phyloP scores from a whole-genome alignment of 768 basidiomycete species.

The Termitomyces sp. region DNA sequence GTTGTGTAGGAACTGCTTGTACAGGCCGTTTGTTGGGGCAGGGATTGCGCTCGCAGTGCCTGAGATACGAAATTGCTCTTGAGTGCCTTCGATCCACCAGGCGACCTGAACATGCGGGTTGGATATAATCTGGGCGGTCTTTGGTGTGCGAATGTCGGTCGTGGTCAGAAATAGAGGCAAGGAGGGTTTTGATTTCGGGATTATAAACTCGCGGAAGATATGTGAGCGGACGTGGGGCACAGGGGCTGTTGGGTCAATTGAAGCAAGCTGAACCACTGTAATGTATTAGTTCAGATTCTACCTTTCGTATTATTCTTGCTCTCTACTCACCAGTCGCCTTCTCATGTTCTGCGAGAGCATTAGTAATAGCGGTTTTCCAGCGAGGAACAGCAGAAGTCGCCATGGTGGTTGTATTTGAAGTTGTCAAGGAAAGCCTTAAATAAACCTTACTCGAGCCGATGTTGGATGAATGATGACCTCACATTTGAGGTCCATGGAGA shows the following conservation, averaged over 20 bases:
- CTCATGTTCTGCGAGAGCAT: slow-evolving; percentile 33
- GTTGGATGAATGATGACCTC: not conserved
- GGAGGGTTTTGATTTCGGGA: slow-evolving; percentile 32
- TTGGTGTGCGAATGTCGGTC: slow-evolving; percentile 72
- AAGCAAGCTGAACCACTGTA: slow-evolving; percentile 59
- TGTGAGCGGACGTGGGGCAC: slow-evolving; percentile 62
- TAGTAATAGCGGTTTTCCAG: slow-evolving; percentile 44
- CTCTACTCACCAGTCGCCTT: slow-evolving; percentile 31
- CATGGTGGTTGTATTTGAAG: not conserved
- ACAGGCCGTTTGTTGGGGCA: slow-evolving; percentile 31
- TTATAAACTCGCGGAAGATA: slow-evolving; percentile 56
- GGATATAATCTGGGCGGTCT: slow-evolving; percentile 51
- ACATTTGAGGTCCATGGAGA: not conserved
- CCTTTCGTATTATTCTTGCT: not conserved
- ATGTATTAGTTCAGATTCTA: not conserved
- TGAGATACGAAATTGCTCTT: slow-evolving; percentile 71
- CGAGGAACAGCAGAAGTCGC: slow-evolving; percentile 26
- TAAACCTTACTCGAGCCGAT: too few species aligned
- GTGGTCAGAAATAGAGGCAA: slow-evolving; percentile 61
- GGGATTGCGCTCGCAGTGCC: slow-evolving; percentile 57
- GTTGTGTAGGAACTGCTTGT: slow-evolving; percentile 26
- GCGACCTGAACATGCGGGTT: slow-evolving; percentile 52
- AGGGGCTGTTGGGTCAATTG: slow-evolving; percentile 35
- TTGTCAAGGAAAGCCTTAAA: not conserved
- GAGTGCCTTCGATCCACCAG: slow-evolving; percentile 68